Evolutionary conservation across 148 eudicot genomes (phyloP).

Genomic region (Persicaria tinctoria): DNA sequence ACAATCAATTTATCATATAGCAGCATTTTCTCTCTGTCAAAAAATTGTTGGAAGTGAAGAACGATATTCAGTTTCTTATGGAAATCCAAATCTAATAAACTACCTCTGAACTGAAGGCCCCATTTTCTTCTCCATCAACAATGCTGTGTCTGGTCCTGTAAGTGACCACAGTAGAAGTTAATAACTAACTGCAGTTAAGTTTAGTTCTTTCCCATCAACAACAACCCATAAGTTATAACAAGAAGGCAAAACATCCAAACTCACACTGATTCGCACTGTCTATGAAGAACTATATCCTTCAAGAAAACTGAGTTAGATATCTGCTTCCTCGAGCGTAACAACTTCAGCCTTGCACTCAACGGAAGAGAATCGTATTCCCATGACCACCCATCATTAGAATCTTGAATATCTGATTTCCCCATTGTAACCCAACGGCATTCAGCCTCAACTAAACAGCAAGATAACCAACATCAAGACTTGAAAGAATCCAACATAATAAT

Average conservation of each 20-base stretch:
- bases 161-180: neutral
- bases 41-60: neutral
- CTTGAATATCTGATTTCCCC: neutral
- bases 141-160: neutral
- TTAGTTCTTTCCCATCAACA: neutral
- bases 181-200: neutral
- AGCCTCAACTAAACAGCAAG: neutral
- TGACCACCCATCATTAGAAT: conserved; percentile 26
- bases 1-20: neutral
- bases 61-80: neutral
- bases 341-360: conserved; percentile 39
- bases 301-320: neutral
- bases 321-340: conserved; percentile 22
- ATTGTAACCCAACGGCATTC: neutral
- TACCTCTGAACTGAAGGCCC: conserved; percentile 4
- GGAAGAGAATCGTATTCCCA: conserved; percentile 50
- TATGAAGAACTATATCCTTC: neutral
- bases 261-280: conserved; percentile 1
- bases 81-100: neutral
- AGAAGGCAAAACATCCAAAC: neutral
- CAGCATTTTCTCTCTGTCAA: neutral
- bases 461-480: too few species aligned
- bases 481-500: too few species aligned
- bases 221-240: neutral
- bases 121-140: neutral